Evolutionary conservation across 148 eudicot genomes (phyloP).

Genomic region (Agrostemma githago): DNA sequence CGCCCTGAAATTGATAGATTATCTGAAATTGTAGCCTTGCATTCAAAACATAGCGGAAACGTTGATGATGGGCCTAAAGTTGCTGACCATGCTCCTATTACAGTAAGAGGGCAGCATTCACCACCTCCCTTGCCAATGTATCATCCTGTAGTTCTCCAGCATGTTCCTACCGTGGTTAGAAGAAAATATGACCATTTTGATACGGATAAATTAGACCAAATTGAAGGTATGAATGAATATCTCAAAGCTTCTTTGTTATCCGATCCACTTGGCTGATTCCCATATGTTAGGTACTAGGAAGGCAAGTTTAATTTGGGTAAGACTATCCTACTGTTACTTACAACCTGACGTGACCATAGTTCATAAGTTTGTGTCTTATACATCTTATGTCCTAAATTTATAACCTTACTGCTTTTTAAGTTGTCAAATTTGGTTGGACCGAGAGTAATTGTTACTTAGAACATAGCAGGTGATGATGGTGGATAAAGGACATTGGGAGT

Average conservation of each 20-base stretch:
- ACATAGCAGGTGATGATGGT: neutral
- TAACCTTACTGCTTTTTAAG: neutral
- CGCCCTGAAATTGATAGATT: neutral
- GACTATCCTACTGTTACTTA: too few species aligned
- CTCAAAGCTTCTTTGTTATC: neutral
- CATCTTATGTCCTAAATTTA: neutral
- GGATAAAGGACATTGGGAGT: neutral
- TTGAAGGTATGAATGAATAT: neutral
- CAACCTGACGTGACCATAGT: neutral
- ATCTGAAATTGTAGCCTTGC: neutral
- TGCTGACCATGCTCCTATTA: neutral
- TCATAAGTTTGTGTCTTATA: neutral
- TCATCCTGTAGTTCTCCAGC: slow-evolving; percentile 13
- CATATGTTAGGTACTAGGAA: neutral
- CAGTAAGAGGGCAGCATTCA: neutral
- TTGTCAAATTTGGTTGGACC: neutral
- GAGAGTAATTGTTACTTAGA: neutral
- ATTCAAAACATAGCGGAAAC: neutral
- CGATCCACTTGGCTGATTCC: neutral
- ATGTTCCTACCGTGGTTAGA: slow-evolving; percentile 23
- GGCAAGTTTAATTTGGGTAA: too few species aligned
- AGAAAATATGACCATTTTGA: slow-evolving; percentile 11
- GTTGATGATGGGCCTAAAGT: neutral
- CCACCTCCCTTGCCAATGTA: slow-evolving; percentile 22
- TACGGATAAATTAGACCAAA: neutral